These are phyloP conservation scores for Coelastrella sp. DNA, from an alignment of 139 green algal genomes.

Conservation along the genomic window DNA sequence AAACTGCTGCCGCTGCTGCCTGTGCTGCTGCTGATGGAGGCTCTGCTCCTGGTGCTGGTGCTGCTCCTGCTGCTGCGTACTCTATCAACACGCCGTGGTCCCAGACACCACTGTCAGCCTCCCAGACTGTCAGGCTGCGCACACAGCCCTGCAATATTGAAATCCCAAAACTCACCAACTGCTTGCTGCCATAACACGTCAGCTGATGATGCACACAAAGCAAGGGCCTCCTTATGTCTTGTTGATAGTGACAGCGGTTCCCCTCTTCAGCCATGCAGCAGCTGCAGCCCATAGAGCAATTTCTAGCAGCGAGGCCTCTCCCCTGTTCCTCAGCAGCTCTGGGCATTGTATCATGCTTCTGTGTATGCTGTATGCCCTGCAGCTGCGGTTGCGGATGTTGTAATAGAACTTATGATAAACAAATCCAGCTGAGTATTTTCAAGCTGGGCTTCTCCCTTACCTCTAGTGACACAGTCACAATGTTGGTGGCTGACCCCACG, in stretches of 20 bases:
- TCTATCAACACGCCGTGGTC: constrained; percentile 12
- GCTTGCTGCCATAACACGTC: not conserved
- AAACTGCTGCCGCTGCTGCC: constrained; percentile 1
- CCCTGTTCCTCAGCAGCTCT: no score
- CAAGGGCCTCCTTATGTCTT: not conserved
- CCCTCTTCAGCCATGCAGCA: no score
- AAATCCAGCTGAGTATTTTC: not conserved
- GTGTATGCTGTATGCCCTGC: not conserved
- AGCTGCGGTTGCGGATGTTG: no score
- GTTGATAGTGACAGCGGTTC: no score
- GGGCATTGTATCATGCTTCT: not conserved
- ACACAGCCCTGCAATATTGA: not conserved
- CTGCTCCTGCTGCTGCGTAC: not conserved
- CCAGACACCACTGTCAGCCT: constrained; percentile 23
- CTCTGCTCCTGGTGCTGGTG: not conserved
- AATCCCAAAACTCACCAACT: not conserved
- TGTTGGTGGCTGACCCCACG: not conserved
- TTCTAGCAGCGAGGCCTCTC: no score
- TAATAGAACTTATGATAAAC: not conserved
- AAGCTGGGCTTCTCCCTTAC: not conserved
- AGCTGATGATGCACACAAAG: not conserved
- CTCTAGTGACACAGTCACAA: not conserved
- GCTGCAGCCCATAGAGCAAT: no score
- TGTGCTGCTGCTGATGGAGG: not conserved
- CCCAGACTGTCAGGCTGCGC: constrained; percentile 9